These are phyloP conservation scores for Candida xiaguanensis DNA, from an alignment of 805 yeast genomes.

Conservation along the genomic window DNA sequence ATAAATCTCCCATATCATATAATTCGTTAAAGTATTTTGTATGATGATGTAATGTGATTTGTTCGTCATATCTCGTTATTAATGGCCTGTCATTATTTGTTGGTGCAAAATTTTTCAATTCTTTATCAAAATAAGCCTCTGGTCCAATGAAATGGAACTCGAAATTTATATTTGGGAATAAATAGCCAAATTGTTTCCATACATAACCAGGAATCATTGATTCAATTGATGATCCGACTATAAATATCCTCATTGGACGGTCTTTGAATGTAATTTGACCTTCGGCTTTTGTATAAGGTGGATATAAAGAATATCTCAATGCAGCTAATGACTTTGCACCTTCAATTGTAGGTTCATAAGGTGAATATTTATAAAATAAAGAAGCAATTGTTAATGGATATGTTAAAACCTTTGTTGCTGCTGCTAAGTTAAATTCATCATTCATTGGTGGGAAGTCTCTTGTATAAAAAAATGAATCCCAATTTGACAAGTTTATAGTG, in stretches of 20 bases:
- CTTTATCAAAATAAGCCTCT: slow-evolving; percentile 74
- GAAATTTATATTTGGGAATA: slow-evolving; percentile 78
- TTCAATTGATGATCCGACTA: slow-evolving; percentile 90
- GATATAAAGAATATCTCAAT: slow-evolving; percentile 82
- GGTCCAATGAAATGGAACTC: slow-evolving; percentile 95
- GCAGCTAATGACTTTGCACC: slow-evolving; percentile 95
- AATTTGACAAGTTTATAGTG: slow-evolving; percentile 68
- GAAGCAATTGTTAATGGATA: slow-evolving; percentile 91
- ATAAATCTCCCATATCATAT: slow-evolving; percentile 89
- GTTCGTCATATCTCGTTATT: slow-evolving; percentile 68
- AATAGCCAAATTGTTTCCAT: slow-evolving; percentile 87
- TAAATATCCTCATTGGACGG: slow-evolving; percentile 84
- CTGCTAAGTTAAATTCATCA: slow-evolving; percentile 92
- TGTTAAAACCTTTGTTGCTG: slow-evolving; percentile 89
- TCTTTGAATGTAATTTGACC: slow-evolving; percentile 64
- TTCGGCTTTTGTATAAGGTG: slow-evolving; percentile 43
- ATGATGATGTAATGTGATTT: slow-evolving; percentile 72
- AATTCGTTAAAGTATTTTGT: slow-evolving; percentile 88
- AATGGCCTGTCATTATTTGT: slow-evolving; percentile 61
- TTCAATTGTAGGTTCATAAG: slow-evolving; percentile 86
- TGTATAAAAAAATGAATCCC: slow-evolving; percentile 94
- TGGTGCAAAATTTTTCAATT: slow-evolving; percentile 57
- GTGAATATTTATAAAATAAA: slow-evolving; percentile 77
- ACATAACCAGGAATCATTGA: slow-evolving; percentile 90
- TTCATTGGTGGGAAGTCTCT: slow-evolving; percentile 94